Conservation (phyloP, 2,329 filamentous ascomycete genomes). For the Blastomyces emzantsi region DNA sequence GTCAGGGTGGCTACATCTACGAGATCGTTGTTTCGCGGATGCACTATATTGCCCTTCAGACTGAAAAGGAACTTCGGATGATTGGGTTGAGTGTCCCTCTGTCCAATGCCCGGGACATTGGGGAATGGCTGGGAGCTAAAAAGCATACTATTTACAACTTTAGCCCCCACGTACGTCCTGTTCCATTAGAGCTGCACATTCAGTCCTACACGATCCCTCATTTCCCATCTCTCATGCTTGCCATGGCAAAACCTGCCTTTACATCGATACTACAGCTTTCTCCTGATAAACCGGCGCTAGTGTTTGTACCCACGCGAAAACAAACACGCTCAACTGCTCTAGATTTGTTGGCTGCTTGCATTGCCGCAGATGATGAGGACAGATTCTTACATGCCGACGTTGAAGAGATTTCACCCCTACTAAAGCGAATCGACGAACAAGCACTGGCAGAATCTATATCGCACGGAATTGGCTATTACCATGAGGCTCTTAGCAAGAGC, state of each 20-base stretch:
- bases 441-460: conserved; percentile 80
- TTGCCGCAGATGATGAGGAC: conserved; percentile 85
- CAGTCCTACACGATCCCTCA: conserved; percentile 95
- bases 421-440: conserved; percentile 75
- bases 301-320: conserved; percentile 90
- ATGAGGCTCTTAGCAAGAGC: conserved; percentile 78
- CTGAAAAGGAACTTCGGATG: conserved; percentile 75
- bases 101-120: conserved; percentile 85
- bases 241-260: conserved; percentile 94
- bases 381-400: conserved; percentile 81
- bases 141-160: conserved; percentile 99
- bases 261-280: conserved; percentile 81
- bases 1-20: conserved; percentile 78
- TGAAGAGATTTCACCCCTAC: conserved; percentile 70
- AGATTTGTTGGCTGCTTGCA: conserved; percentile 78
- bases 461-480: conserved; percentile 94
- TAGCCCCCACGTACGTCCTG: conserved; percentile 78
- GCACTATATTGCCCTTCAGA: conserved; percentile 88
- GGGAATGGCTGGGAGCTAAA: conserved; percentile 95
- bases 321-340: conserved; percentile 80
- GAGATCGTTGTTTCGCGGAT: conserved; percentile 96
- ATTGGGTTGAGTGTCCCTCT: conserved; percentile 85
- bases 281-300: conserved; percentile 75
- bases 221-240: conserved; percentile 95
- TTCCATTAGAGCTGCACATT: conserved; percentile 86